phyloP scores from a whole-genome alignment of 176 grass and related monocot genomes.

The Avena eriantha region DNA sequence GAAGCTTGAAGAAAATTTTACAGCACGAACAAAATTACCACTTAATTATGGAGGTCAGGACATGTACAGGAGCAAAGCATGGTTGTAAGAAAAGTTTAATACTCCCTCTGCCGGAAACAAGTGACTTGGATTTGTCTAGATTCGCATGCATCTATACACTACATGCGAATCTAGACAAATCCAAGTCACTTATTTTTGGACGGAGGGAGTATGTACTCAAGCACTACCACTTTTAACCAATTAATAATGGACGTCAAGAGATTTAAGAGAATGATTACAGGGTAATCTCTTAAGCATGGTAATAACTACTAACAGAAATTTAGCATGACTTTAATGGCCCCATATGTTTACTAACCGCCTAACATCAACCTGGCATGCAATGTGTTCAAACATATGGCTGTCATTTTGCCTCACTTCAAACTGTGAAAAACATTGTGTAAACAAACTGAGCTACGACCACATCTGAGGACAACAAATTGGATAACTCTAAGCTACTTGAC shows the following conservation, averaged over 20 bases:
- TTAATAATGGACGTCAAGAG: not conserved
- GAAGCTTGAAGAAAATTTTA: not conserved
- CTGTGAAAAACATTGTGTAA: not conserved
- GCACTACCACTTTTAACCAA: not conserved
- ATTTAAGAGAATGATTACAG: not conserved
- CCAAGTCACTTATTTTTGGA: too few species aligned
- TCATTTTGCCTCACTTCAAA: not conserved
- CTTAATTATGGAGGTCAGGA: not conserved
- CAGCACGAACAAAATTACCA: not conserved
- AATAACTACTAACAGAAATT: not conserved
- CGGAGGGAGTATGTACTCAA: too few species aligned
- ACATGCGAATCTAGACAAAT: too few species aligned
- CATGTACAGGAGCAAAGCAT: slow-evolving; percentile 8
- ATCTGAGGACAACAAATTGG: not conserved
- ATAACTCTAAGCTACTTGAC: slow-evolving; percentile 25
- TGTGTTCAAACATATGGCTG: not conserved
- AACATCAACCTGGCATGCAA: not conserved
- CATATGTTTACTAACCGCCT: not conserved
- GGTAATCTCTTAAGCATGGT: slow-evolving; percentile 4
- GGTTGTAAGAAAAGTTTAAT: slow-evolving; percentile 7
- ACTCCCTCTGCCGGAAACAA: too few species aligned
- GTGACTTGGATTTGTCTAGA: too few species aligned
- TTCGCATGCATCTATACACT: too few species aligned
- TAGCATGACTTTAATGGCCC: not conserved
- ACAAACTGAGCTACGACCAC: not conserved